Percentiles rank a stretch among this genome's conserved stretches.
phyloP scores from a whole-genome alignment of 257 asterid genomes.

The Vinca minor region DNA sequence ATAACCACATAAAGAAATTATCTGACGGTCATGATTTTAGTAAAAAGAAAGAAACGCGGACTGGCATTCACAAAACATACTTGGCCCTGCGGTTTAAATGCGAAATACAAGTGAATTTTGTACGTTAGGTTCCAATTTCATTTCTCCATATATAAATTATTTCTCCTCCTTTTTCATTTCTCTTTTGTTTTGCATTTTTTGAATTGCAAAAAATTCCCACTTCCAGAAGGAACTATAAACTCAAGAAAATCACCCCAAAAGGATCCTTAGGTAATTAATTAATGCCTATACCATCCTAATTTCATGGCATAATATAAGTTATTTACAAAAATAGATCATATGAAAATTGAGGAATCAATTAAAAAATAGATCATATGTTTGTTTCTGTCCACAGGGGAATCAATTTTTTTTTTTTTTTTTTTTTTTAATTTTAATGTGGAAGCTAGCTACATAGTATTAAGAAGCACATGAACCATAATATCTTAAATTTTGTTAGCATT shows the following conservation, averaged over 20 bases:
- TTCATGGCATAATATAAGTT: no score
- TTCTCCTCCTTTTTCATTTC: not conserved
- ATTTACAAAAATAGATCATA: no score
- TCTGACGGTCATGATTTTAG: slow-evolving; percentile 10
- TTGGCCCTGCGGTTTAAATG: not conserved
- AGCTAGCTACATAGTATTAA: not conserved
- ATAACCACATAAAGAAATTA: not conserved
- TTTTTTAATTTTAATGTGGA: not conserved
- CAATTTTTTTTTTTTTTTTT: no score
- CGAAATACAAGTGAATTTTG: not conserved
- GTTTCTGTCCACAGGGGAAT: not conserved
- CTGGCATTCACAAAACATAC: slow-evolving; percentile 1
- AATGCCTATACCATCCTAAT: not conserved
- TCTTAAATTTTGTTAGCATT: not conserved
- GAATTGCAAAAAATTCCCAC: slow-evolving; percentile 5
- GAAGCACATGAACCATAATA: not conserved
- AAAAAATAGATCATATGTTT: no score
- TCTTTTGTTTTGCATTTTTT: not conserved
- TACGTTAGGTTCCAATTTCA: slow-evolving; percentile 8
- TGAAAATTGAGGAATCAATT: not conserved
- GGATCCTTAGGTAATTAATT: slow-evolving; percentile 8
- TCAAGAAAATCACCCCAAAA: not conserved
- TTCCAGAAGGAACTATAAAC: not conserved
- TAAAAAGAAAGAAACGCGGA: slow-evolving; percentile 13
- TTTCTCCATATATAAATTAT: not conserved